Evolutionary conservation across 805 yeast genomes (phyloP).

Genomic region (Maudiozyma pseudohumilis): DNA sequence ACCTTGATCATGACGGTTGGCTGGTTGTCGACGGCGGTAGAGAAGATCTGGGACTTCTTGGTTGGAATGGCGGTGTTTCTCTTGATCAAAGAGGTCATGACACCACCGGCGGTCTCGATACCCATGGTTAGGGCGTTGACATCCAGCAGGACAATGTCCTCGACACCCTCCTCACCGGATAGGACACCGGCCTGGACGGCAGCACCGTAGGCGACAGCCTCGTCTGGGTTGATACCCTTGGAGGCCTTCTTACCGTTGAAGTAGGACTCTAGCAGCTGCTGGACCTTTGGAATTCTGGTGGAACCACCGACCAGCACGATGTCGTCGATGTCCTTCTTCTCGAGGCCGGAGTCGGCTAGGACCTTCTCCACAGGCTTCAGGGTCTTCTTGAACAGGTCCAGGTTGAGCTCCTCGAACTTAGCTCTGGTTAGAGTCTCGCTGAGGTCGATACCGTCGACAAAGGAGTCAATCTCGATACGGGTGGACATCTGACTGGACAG

Average conservation of each 20-base stretch:
- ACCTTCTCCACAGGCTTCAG: constrained; percentile 95
- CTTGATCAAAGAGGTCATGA: constrained; percentile 89
- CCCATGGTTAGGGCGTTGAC: constrained; percentile 92
- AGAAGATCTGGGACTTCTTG: constrained; percentile 87
- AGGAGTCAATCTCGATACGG: constrained; percentile 91
- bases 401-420: constrained; percentile 92
- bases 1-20: constrained; percentile 92
- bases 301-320: constrained; percentile 98
- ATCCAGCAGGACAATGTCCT: constrained; percentile 80
- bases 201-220: constrained; percentile 99
- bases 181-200: constrained; percentile 98
- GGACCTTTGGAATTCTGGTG: constrained; percentile 97
- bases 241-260: constrained; percentile 94
- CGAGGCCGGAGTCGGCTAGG: constrained; percentile 82
- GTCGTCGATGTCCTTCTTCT: constrained; percentile 82
- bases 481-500: constrained; percentile 92
- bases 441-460: constrained; percentile 90
- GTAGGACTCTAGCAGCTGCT: constrained; percentile 79
- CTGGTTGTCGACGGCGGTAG: constrained; percentile 94
- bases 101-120: constrained; percentile 96
- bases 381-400: constrained; percentile 87
- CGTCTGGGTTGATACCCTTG: constrained; percentile 97
- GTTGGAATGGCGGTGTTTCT: constrained; percentile 96
- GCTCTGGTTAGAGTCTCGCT: constrained; percentile 94
- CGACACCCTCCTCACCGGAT: constrained; percentile 91